Conservation (phyloP, 2,329 filamentous ascomycete species). For the Pseudocercospora eumusae region DNA sequence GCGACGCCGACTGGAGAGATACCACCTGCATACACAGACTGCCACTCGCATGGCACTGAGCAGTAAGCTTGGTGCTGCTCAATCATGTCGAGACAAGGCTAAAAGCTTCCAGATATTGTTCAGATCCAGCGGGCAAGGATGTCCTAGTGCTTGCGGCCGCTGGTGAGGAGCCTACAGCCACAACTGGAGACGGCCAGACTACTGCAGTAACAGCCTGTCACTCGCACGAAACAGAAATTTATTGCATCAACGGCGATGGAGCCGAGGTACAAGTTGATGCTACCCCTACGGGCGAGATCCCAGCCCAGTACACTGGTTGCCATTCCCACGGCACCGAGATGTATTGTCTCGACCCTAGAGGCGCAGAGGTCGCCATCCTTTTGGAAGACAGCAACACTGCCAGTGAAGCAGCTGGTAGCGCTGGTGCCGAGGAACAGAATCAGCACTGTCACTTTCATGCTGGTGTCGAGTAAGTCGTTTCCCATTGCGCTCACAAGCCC, state of each 20-base stretch:
- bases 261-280: constrained; percentile 54
- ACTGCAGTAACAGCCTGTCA: constrained; percentile 30
- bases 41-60: constrained; percentile 62
- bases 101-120: constrained; percentile 11
- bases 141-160: constrained; percentile 6
- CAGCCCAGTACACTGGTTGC: constrained; percentile 59
- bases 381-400: constrained; percentile 43
- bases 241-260: constrained; percentile 45
- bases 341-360: constrained; percentile 44
- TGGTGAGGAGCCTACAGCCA: constrained; percentile 36
- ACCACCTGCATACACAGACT: constrained; percentile 57
- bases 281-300: constrained; percentile 53
- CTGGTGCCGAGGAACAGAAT: constrained; percentile 36
- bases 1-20: constrained; percentile 54
- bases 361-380: constrained; percentile 11
- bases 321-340: constrained; percentile 61
- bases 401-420: constrained; percentile 14
- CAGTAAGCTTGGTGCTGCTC: constrained; percentile 48
- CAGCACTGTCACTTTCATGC: constrained; percentile 70
- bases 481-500: background rate
- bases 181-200: constrained; percentile 14
- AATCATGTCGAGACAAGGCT: background rate
- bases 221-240: constrained; percentile 31
- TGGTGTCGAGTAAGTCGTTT: constrained; percentile 66
- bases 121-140: constrained; percentile 15